Base-by-base conservation (phyloP, 2,329 filamentous ascomycete genomes). In the Hypoxylon sp. region DNA sequence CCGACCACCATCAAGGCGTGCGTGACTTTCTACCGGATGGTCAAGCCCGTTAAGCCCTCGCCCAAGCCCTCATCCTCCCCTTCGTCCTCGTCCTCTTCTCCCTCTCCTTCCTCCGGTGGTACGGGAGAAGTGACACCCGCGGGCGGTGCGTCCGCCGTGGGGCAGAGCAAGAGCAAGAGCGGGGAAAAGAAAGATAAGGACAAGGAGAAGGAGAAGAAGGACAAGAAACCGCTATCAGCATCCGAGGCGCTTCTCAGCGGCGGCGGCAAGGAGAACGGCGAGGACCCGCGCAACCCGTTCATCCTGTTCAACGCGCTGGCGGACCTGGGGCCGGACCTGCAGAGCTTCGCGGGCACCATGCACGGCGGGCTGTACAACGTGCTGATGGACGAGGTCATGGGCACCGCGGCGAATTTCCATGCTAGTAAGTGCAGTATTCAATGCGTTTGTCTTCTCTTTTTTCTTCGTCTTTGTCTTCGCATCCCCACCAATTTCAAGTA, bases 351-450 rank as follows among this genome's bases (percentile, higher is more conserved):
- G 42, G 70, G 72, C 42, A 75, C 71, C 1, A 70, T 73, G 67
- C 75, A 78, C 70, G 75, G 76, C 24, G 75, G 76, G 0, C 57
- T 77, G 37, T 74, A 72, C 67, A 72, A 65, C 2, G 71, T 78
- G 10, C 68, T 77, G 10, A 62, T 78, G 63, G 75, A 77, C 67
- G 75, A 78, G 65, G 73, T 77, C 27, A 76, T 77, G 74, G 75
- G 75, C 5, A 77, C 73, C n/a, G 74, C 73, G 39, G 75, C 74
- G 24, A 76, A 75, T 47, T 47, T 70, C 10, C 75, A 77, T 42
- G 48, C 63, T 31, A 35, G 73, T 76, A 37, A 58, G 75, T 74
- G 3, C 4, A 2, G n/a, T n/a, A n/a, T n/a, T n/a, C n/a, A n/a
- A n/a, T 24, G 24, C 5, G 3, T 27, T 27, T 1, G 3, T 27